Conservation (phyloP, 1,284 basidiomycete genomes). For the Ceraceosorus bombacis region DNA sequence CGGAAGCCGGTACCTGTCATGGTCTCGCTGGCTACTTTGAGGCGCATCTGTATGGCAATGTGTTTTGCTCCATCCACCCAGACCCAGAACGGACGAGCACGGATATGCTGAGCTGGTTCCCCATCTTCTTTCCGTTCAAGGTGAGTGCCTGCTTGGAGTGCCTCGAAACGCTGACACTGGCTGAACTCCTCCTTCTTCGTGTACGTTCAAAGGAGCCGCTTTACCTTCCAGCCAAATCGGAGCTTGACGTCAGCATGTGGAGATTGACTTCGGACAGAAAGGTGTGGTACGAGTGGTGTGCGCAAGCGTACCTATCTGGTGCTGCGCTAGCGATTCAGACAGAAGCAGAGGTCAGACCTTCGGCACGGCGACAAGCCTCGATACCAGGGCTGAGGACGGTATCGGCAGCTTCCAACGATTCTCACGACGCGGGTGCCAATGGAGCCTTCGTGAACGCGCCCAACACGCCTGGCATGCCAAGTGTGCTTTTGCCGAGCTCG, state of each 20-base stretch:
- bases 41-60: conserved; percentile 77
- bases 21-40: conserved; percentile 99
- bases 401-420: conserved; percentile 8
- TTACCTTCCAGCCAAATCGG: conserved; percentile 82
- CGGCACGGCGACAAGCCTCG: conserved; percentile 9
- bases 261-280: conserved; percentile 67
- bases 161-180: not conserved
- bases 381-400: conserved; percentile 1
- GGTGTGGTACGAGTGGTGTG: conserved; percentile 99
- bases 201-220: conserved; percentile 64
- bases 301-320: conserved; percentile 68
- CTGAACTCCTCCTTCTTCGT: conserved; percentile 1
- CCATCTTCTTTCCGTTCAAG: conserved; percentile 75
- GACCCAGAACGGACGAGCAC: conserved; percentile 66
- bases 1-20: conserved; percentile 86
- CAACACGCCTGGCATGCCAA: conserved; percentile 36
- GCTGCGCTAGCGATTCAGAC: conserved; percentile 9
- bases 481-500: conserved; percentile 12
- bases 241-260: conserved; percentile 91
- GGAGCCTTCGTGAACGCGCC: conserved; percentile 37
- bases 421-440: not conserved
- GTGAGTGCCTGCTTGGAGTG: conserved; percentile 9
- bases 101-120: conserved; percentile 99
- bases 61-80: conserved; percentile 90
- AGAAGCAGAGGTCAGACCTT: conserved; percentile 8